Evolutionary conservation across 2,329 filamentous ascomycete species (phyloP).

Genomic region (Claviceps paspali): DNA sequence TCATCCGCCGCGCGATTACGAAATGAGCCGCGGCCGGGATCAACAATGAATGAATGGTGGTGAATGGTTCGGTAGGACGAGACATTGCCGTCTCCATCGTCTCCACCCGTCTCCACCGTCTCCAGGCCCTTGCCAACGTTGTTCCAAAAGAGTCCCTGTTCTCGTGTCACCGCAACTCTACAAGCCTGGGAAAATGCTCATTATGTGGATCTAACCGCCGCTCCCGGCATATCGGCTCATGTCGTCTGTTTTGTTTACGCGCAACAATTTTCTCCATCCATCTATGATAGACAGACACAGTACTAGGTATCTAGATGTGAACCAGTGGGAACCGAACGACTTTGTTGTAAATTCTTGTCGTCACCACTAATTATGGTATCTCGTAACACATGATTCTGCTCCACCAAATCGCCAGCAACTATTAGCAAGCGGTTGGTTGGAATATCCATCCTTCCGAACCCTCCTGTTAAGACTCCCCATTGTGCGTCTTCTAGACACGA

Average conservation of each 20-base stretch:
- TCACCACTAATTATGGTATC: slow-evolving; percentile 4
- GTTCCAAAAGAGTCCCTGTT: background rate
- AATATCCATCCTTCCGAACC: background rate
- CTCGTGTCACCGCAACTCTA: slow-evolving; percentile 3
- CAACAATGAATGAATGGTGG: too few species aligned
- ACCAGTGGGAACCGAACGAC: background rate
- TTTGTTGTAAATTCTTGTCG: background rate
- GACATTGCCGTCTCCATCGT: background rate
- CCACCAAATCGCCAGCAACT: slow-evolving; percentile 1
- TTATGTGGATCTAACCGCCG: background rate
- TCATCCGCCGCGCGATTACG: too few species aligned
- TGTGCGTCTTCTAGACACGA: background rate
- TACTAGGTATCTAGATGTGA: too few species aligned
- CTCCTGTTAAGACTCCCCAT: background rate
- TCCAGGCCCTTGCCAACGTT: background rate
- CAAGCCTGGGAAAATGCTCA: background rate
- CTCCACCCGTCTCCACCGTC: background rate
- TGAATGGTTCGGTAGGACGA: background rate
- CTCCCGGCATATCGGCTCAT: background rate
- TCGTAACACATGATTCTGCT: slow-evolving; percentile 4
- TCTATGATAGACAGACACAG: too few species aligned
- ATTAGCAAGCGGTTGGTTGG: too few species aligned
- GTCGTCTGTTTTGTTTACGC: too few species aligned
- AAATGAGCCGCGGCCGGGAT: too few species aligned
- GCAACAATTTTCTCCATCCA: too few species aligned